phyloP scores from a whole-genome alignment of 768 basidiomycete genomes.

The Collybia nuda region DNA sequence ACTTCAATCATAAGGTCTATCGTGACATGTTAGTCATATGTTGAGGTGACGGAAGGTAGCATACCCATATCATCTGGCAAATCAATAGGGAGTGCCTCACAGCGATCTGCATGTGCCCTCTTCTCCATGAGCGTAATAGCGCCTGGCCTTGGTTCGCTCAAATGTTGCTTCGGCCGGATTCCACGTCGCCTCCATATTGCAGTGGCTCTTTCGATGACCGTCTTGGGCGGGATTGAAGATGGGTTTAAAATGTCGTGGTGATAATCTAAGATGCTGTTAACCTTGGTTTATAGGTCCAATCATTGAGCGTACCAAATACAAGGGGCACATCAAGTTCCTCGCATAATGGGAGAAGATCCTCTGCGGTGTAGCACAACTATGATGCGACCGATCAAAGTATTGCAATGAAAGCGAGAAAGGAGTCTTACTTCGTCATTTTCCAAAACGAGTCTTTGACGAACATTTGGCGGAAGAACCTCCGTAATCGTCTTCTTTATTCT shows the following conservation, averaged over 20 bases:
- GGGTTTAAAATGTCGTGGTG: slow-evolving; percentile 80
- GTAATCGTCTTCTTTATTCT: slow-evolving; percentile 74
- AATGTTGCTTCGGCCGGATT: slow-evolving; percentile 89
- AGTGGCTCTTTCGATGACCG: slow-evolving; percentile 74
- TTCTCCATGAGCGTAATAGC: slow-evolving; percentile 82
- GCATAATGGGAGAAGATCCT: slow-evolving; percentile 85
- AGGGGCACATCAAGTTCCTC: slow-evolving; percentile 79
- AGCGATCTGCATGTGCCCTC: slow-evolving; percentile 86
- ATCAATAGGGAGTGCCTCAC: slow-evolving; percentile 61
- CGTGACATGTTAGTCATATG: slow-evolving; percentile 8
- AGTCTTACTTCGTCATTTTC: slow-evolving; percentile 86
- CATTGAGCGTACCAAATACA: slow-evolving; percentile 44
- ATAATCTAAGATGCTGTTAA: slow-evolving; percentile 47
- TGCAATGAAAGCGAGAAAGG: neutral
- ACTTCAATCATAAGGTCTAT: slow-evolving; percentile 86
- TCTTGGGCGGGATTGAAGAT: slow-evolving; percentile 55
- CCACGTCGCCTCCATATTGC: slow-evolving; percentile 73
- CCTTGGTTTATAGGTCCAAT: too few relatives aligned
- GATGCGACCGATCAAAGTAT: neutral
- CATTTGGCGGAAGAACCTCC: slow-evolving; percentile 54
- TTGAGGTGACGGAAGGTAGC: slow-evolving; percentile 15
- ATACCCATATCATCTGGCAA: slow-evolving; percentile 68
- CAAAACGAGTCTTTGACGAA: slow-evolving; percentile 76
- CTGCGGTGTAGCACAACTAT: slow-evolving; percentile 82
- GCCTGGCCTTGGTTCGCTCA: slow-evolving; percentile 86